phyloP scores from a whole-genome alignment of 306 rosid genomes.

The Cyclanthera cordifolia region DNA sequence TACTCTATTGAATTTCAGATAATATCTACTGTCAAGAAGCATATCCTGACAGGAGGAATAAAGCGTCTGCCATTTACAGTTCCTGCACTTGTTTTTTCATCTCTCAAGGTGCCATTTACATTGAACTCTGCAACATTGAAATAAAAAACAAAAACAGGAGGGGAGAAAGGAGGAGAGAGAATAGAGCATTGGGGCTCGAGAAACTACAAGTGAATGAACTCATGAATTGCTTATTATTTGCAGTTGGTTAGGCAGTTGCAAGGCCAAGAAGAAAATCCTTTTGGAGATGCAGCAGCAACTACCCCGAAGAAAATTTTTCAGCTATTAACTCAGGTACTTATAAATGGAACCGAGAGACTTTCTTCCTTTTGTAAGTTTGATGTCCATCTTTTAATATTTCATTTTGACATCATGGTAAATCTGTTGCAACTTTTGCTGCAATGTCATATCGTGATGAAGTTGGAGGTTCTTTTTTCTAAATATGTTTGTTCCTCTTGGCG shows the following conservation, averaged over 20 bases:
- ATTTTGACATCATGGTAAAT: neutral
- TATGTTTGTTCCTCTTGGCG: neutral
- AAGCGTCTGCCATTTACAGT: constrained; percentile 81
- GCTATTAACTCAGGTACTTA: constrained; percentile 80
- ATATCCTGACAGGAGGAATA: constrained; percentile 75
- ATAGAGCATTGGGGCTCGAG: too few species aligned
- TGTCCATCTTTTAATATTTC: neutral
- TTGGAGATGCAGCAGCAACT: constrained; percentile 62
- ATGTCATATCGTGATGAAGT: neutral
- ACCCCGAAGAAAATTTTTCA: constrained; percentile 90
- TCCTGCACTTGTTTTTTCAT: constrained; percentile 81
- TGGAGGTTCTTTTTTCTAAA: neutral
- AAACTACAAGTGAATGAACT: too few species aligned
- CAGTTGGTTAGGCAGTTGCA: constrained; percentile 96
- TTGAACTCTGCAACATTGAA: too few species aligned
- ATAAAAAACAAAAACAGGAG: too few species aligned
- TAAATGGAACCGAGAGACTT: neutral
- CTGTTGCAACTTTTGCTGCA: neutral
- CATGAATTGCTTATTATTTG: constrained; percentile 20
- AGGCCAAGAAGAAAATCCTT: constrained; percentile 85
- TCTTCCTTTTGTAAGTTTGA: neutral
- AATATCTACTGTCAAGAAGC: constrained; percentile 70
- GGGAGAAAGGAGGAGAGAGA: too few species aligned
- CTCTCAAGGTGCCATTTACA: constrained; percentile 51
- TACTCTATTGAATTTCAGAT: constrained; percentile 55